phyloP scores from a whole-genome alignment of 148 eudicot genomes.

The Limonium bicolor region DNA sequence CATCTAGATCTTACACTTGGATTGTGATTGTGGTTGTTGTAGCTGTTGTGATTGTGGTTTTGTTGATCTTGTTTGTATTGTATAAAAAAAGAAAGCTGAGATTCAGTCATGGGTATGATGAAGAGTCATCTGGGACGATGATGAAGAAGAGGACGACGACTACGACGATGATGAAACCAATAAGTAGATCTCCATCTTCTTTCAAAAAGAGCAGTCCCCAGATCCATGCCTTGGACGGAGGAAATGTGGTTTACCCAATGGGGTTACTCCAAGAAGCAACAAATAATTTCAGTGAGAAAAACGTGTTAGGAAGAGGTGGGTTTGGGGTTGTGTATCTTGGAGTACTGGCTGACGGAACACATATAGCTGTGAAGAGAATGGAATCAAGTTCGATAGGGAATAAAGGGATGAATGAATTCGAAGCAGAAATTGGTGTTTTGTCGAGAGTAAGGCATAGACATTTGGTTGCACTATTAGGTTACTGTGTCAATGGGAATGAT shows the following conservation, averaged over 20 bases:
- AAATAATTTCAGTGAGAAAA: conserved; percentile 22
- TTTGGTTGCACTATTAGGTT: conserved; percentile 48
- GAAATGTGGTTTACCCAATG: conserved; percentile 17
- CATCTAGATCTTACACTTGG: not conserved
- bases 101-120: not conserved
- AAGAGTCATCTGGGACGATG: not conserved
- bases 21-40: conserved; percentile 6
- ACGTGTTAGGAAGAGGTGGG: conserved; percentile 52
- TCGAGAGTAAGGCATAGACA: conserved; percentile 56
- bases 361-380: conserved; percentile 61
- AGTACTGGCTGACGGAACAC: conserved; percentile 37
- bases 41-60: conserved; percentile 3
- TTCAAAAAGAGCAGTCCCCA: not conserved
- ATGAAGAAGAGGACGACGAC: not conserved
- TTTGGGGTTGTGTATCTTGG: conserved; percentile 62
- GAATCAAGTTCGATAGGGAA: conserved; percentile 15
- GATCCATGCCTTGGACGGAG: conserved; percentile 18
- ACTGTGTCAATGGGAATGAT: conserved; percentile 29
- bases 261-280: conserved; percentile 38
- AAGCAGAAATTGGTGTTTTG: conserved; percentile 52
- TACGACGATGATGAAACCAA: conserved; percentile 1
- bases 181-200: conserved; percentile 4
- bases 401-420: conserved; percentile 37
- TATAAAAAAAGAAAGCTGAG: conserved; percentile 8
- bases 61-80: conserved; percentile 4